Evolutionary conservation across 768 basidiomycete genomes (phyloP), one percentile per base, ranked within the genome.

Genomic region (Lentinula boryana): DNA sequence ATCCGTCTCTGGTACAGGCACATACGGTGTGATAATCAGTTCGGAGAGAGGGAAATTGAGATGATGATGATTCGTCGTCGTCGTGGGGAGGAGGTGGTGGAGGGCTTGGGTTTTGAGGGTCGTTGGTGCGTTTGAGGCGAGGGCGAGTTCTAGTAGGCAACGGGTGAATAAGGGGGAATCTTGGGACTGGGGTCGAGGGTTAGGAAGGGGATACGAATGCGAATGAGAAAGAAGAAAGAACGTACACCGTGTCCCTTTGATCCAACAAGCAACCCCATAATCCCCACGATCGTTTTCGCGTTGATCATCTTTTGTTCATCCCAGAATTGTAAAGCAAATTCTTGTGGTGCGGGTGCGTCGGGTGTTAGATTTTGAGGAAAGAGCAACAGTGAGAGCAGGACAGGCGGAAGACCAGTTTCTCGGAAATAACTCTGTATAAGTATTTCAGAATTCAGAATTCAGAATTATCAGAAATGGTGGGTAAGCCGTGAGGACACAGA

Each of bases 341-440:
- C 89, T 70, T 97, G 92, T 1, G 88, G 90, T n/a, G 82, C 80
- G 5, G 77, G 67, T 58, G 84, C 81, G 58, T 82, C 79, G 27
- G 82, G 71, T 35, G 82, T 81, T 1, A 91, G 71, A 50, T 77
- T 80, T 32, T 84, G 80, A 33, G 88, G 90, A 71, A 87, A 94
- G 50, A 84, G 85, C 48, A 89, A 80, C 23, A 88, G 80, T 31
- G 81, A 85, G 63, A 86, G 83, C 61, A 95, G 67, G 59, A 88
- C 67, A 61, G 88, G 72, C 64, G 88, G 81, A 65, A 95, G 75
- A 63, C 88, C 71, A 1, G 93, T 91, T 75, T 95, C 95, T 52
- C 92, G 88, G 76, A 99, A 97, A 77, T 97, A 98, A 69, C 94
- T 97, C 94, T 99, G 67, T 41, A n/a, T n/a, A n/a, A n/a, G n/a